A percentile compares a stretch with the other conserved stretches of the same genome.
Conservation (phyloP, 768 basidiomycete species). For the Lactarius sp. region DNA sequence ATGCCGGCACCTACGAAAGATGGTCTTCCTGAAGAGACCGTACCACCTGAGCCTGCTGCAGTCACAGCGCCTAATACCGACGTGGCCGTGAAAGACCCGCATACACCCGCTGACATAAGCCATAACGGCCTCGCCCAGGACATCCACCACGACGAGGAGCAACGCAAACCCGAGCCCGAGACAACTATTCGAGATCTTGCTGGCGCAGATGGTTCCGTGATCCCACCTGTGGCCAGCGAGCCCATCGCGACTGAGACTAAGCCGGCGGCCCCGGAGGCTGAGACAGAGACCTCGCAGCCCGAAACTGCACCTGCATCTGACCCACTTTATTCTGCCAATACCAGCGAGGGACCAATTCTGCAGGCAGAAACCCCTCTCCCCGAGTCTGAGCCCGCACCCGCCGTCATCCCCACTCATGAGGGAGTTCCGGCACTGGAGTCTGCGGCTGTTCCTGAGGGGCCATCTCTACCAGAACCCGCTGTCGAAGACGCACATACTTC, state of each 20-base stretch:
- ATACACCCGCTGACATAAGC: neutral
- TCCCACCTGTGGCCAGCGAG: conserved; percentile 33
- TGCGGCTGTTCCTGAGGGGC: conserved; percentile 7
- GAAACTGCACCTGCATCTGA: neutral
- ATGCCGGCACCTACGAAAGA: conserved; percentile 15
- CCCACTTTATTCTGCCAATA: neutral
- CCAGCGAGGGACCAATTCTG: conserved; percentile 24
- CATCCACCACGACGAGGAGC: neutral
- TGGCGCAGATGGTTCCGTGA: conserved; percentile 13
- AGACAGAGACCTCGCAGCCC: conserved; percentile 4
- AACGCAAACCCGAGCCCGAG: neutral
- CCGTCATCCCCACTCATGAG: neutral
- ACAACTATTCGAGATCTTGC: neutral
- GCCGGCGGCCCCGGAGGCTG: conserved; percentile 4
- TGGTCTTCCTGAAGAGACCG: conserved; percentile 22
- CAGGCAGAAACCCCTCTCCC: conserved; percentile 31
- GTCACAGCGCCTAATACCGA: conserved; percentile 24
- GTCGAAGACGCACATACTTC: neutral
- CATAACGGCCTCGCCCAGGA: conserved; percentile 14
- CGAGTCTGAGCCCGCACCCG: conserved; percentile 27
- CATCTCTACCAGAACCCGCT: neutral
- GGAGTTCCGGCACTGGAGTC: conserved; percentile 10
- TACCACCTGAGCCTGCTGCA: conserved; percentile 16
- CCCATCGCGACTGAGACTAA: conserved; percentile 26
- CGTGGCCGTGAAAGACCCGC: conserved; percentile 23